Evolutionary conservation across 192 early-diverging fungal species (phyloP), one percentile per base, ranked within the genome.

Genomic region (Coemansia sp.): DNA sequence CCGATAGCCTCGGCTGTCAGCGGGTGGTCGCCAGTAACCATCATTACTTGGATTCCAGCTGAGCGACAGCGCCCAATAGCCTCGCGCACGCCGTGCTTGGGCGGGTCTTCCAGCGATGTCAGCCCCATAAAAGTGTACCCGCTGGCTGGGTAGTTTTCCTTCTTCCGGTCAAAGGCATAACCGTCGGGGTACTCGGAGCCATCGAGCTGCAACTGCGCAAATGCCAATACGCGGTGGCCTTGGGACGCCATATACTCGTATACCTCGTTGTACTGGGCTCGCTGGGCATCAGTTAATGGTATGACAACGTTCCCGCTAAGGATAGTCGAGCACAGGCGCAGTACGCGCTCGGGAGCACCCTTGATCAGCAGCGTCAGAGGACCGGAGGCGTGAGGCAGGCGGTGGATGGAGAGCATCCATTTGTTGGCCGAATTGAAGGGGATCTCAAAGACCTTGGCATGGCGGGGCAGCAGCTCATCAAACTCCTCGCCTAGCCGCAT

Each of bases 21-120:
- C 46, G 93, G 93, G 72, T 95, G 93, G 76, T 98, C 95, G 77
- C 94, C 95, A 36, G 96, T 99, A n/a, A 99, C 94, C 94, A 99
- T 97, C 85, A 99, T 92, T 39, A 99, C 94, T 73, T 92, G 90
- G 80, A 99, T 92, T 64, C 96, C 96, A 11, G 96, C 96, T 31
- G 77, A 82, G 61, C 94, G 91, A 73, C 94, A 95, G 43, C 90
- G 88, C 42, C 94, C 95, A 76, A 99, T 93, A 21, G 95, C 95
- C 77, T 97, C 94, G 78, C 94, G 93, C n/a, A 99, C 95, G 59
- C 94, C 96, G 72, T 96, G 95, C 76, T 96, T 96, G 67, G 96
- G 96, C 57, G 96, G 96, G 74, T 97, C 96, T 71, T 96, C 93
- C 8, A 99, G 83, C n/a, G 90, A 92, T 9, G 87, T 86, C 21